These are phyloP conservation scores for Suhomyces anneliseae DNA, from an alignment of 1,139 yeast genomes.

Conservation along the genomic window DNA sequence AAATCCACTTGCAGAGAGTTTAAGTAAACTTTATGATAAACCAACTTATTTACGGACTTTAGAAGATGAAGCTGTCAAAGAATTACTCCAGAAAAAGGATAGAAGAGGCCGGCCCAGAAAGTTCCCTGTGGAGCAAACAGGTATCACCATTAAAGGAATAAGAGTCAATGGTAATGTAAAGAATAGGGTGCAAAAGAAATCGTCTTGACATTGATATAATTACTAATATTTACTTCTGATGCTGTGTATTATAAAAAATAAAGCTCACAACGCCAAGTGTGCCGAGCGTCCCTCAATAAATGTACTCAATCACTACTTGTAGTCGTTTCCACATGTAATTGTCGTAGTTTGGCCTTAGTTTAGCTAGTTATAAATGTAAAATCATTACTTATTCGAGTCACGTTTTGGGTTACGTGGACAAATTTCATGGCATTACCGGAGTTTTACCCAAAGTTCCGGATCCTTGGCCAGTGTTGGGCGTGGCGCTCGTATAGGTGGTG, in stretches of 20 bases:
- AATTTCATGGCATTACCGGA: no score
- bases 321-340: no score
- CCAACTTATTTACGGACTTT: conserved; percentile 32
- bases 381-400: no score
- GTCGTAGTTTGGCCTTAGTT: no score
- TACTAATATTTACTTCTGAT: not conserved
- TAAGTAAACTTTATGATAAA: conserved; percentile 28
- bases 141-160: conserved; percentile 47
- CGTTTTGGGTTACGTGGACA: no score
- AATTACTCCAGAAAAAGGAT: conserved; percentile 43
- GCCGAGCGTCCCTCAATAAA: no score
- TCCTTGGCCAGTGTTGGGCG: no score
- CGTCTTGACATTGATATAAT: not conserved
- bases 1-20: conserved; percentile 8
- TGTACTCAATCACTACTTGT: no score
- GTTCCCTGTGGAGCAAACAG: conserved; percentile 51
- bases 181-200: conserved; percentile 17
- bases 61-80: conserved; percentile 40
- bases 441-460: no score
- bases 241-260: not conserved
- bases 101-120: conserved; percentile 54
- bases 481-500: no score
- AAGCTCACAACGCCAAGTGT: conserved; percentile 14
- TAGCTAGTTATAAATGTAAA: no score
- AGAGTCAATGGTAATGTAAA: conserved; percentile 42